Evolutionary conservation across 257 asterid species (phyloP).

Genomic region (Mentha longifolia): DNA sequence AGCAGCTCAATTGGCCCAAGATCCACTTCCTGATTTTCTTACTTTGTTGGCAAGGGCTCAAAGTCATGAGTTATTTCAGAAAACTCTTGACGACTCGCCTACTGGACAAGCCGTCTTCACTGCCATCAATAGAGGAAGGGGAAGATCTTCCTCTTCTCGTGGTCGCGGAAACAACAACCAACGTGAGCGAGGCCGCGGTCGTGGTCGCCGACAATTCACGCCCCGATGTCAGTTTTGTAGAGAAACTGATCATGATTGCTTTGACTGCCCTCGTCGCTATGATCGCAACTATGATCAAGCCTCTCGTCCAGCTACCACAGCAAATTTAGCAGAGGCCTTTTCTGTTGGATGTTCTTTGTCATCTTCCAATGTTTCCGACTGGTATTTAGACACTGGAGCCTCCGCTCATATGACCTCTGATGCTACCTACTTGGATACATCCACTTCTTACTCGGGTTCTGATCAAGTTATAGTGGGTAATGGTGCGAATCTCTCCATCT

Average conservation of each 20-base stretch:
- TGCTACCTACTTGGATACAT: background rate
- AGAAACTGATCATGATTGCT: background rate
- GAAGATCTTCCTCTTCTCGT: background rate
- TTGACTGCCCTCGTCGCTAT: background rate
- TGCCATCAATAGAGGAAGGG: background rate
- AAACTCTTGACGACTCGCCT: background rate
- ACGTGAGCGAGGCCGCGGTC: background rate
- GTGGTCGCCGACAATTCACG: background rate
- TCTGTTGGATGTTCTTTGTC: background rate
- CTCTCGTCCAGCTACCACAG: background rate
- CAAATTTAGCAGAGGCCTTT: background rate
- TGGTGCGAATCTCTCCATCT: background rate
- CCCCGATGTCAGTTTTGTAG: background rate
- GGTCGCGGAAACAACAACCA: background rate
- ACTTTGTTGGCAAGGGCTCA: background rate
- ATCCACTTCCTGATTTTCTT: background rate
- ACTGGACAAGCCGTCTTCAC: background rate
- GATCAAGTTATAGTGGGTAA: slow-evolving; percentile 2
- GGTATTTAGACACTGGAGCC: background rate
- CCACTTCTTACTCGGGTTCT: background rate
- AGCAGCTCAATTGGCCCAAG: background rate
- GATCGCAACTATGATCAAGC: background rate
- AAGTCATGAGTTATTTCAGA: background rate
- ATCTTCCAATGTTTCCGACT: background rate
- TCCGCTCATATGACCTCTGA: background rate